Conservation (phyloP, 495 filamentous ascomycete genomes). For the Delitschia confertaspora region DNA sequence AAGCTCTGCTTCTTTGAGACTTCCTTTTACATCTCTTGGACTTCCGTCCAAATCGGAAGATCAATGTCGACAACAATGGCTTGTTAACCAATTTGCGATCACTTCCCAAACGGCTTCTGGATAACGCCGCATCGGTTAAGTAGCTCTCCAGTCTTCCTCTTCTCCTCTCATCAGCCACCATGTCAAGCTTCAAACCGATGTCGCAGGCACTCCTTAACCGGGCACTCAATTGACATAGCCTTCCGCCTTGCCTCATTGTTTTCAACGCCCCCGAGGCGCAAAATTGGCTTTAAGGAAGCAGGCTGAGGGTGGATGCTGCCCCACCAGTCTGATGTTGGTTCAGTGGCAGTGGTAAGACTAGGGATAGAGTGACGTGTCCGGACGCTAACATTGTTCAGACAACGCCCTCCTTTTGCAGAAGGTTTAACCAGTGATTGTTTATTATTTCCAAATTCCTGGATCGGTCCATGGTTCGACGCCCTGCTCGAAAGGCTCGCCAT, state of each 20-base stretch:
- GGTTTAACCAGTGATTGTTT: slow-evolving; percentile 53
- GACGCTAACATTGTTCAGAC: slow-evolving; percentile 37
- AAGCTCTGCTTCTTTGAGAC: neutral
- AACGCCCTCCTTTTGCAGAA: slow-evolving; percentile 39
- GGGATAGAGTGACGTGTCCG: slow-evolving; percentile 25
- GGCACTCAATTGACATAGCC: slow-evolving; percentile 8
- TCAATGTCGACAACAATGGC: slow-evolving; percentile 69
- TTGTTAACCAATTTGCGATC: slow-evolving; percentile 56
- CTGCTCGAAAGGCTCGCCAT: slow-evolving; percentile 31
- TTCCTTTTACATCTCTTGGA: neutral
- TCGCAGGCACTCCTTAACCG: slow-evolving; percentile 7
- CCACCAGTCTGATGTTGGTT: slow-evolving; percentile 7
- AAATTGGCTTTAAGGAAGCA: slow-evolving; percentile 16
- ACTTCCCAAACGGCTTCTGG: slow-evolving; percentile 50
- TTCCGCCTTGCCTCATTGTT: slow-evolving; percentile 16
- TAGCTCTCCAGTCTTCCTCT: slow-evolving; percentile 54
- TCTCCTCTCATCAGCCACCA: slow-evolving; percentile 32
- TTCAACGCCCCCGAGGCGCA: slow-evolving; percentile 10
- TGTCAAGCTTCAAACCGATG: slow-evolving; percentile 26
- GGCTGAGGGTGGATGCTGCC: slow-evolving; percentile 20
- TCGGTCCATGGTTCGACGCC: slow-evolving; percentile 38
- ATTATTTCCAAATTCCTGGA: slow-evolving; percentile 42
- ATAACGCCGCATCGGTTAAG: slow-evolving; percentile 67
- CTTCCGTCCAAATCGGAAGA: slow-evolving; percentile 45
- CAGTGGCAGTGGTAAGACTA: slow-evolving; percentile 4